Base-by-base conservation (phyloP, 192 early-diverging fungal genomes). In the Umbelopsis isabellina region DNA sequence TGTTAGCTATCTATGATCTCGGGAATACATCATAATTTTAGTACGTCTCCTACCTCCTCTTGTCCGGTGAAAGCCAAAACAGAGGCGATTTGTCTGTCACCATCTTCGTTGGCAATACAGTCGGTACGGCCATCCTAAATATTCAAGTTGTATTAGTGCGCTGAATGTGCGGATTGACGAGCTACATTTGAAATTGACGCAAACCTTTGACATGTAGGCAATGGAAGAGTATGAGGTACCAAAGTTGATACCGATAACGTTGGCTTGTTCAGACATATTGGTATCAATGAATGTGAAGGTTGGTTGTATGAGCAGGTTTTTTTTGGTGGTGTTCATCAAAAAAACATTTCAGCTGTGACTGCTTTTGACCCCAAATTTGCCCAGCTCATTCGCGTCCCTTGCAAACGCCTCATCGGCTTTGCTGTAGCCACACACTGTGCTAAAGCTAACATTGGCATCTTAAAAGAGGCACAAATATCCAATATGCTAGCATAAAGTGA, bases 81-180 rank as follows among this genome's bases (percentile, higher is more conserved):
- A 46, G 94, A 89, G 45, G 97, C 94, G 75, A 96, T 97, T 81
- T 94, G 93, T 68, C 96, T 85, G 84, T 97, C 95, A 79, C 97
- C 97, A 74, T 99, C 97, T 82, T 96, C 95, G 86, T 99, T 98
- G 74, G 97, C 97, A 77, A 99, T 97, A 69, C 92, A 89, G 66
- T 96, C 94, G 37, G 91, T 84, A 66, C 82, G 80, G 18, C 84
- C 82, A 73, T 92, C 86, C 91, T 91, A 65, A 44, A 76, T 41
- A 41, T 10, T 10, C n/a, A 44, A 35, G 6, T 68, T 27, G 51
- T 23, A 55, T 35, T n/a, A 44, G 35, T 37, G 49, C 20, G 4
- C 70, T 18, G 15, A 7, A 66, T 37, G 27, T 37, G 25, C 27
- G 44, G 44, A 21, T 35, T 79, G 67, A 74, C 16, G 41, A 51